These are phyloP conservation scores for Flaveria trinervia DNA, from an alignment of 129 eudicot genomes.

Conservation along the genomic window DNA sequence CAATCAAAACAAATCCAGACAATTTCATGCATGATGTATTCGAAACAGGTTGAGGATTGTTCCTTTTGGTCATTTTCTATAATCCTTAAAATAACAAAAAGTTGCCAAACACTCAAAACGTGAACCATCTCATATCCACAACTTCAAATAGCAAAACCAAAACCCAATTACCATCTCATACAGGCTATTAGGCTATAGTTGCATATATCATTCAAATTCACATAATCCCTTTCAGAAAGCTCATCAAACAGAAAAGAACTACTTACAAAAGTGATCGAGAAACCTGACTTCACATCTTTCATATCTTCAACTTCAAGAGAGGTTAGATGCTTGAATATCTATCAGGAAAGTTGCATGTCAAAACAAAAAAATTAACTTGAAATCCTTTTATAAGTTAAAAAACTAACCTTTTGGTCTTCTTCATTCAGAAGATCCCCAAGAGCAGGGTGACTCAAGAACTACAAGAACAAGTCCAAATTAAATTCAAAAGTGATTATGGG, in stretches of 20 bases:
- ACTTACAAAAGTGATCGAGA: conserved; percentile 82
- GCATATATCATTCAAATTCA: not conserved
- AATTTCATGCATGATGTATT: not conserved
- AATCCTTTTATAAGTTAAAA: conserved; percentile 11
- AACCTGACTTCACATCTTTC: conserved; percentile 87
- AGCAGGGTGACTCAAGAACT: conserved; percentile 94
- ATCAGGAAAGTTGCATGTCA: conserved; percentile 7
- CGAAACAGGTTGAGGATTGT: not conserved
- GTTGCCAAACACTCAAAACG: not conserved
- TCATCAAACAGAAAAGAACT: not conserved
- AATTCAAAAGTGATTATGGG: not conserved
- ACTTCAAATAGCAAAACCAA: conserved; percentile 3
- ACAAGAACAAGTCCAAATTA: conserved; percentile 26
- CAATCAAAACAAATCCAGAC: not conserved
- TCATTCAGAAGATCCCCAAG: conserved; percentile 65
- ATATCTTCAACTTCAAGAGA: conserved; percentile 87
- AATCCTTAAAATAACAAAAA: not conserved
- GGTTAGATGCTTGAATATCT: conserved; percentile 83
- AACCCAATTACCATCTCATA: not conserved
- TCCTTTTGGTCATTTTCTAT: not conserved
- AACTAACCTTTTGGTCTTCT: conserved; percentile 81
- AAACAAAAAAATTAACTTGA: not conserved
- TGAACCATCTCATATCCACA: not conserved
- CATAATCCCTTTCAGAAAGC: not conserved
- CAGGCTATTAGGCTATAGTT: not conserved